A percentile compares a stretch with the other conserved stretches of the same genome.
Conservation (phyloP, 768 basidiomycete species). For the Hypholoma fasciculare region DNA sequence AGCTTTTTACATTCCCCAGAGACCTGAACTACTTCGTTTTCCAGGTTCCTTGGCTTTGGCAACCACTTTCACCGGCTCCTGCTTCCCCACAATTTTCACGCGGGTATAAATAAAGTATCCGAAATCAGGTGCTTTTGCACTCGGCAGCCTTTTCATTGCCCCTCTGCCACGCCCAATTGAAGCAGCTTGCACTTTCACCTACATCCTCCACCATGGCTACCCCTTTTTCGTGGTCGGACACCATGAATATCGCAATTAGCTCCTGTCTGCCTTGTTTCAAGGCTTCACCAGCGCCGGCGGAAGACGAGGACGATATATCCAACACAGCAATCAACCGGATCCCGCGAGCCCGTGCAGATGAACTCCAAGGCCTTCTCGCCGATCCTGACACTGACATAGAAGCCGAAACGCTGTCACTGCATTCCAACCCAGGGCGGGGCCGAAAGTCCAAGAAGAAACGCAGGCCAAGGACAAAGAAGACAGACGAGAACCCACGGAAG, state of each 20-base stretch:
- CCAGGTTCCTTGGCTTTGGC: too few relatives aligned
- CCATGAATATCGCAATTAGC: constrained; percentile 53
- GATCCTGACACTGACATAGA: constrained; percentile 49
- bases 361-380: constrained; percentile 39
- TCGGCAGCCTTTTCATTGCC: not conserved
- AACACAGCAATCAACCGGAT: constrained; percentile 33
- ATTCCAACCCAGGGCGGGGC: constrained; percentile 55
- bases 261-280: constrained; percentile 62
- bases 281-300: constrained; percentile 16
- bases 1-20: not conserved
- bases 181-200: not conserved
- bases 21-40: not conserved
- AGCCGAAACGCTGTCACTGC: constrained; percentile 62
- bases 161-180: not conserved
- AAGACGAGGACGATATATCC: not conserved
- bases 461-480: constrained; percentile 29
- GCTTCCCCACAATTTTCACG: not conserved
- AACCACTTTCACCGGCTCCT: too few relatives aligned
- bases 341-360: constrained; percentile 35
- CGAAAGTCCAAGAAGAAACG: constrained; percentile 24
- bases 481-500: constrained; percentile 5
- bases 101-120: not conserved
- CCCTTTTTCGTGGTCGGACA: constrained; percentile 61
- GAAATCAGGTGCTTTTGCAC: constrained; percentile 4
- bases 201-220: constrained; percentile 29